Conservation (phyloP, 2,329 filamentous ascomycete genomes). For the Ophiocordyceps australis region DNA sequence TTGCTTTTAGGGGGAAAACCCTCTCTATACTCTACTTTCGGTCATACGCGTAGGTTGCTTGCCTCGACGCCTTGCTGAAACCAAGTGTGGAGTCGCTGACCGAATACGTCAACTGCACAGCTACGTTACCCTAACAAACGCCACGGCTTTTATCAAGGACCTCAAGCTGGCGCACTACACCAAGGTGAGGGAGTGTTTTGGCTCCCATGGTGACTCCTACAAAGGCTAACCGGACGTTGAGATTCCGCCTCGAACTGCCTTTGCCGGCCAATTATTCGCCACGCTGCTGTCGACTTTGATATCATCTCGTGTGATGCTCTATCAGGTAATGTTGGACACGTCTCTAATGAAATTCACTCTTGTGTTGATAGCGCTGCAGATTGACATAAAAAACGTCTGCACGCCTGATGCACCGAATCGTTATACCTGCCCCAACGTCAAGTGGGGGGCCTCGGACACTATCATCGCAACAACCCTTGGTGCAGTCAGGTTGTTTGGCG, state of each 20-base stretch:
- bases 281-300: conserved; percentile 15
- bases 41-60: conserved; percentile 11
- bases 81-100: no score
- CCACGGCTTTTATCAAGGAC: conserved; percentile 15
- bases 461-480: conserved; percentile 22
- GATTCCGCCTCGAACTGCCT: conserved; percentile 16
- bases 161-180: conserved; percentile 23
- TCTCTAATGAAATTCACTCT: no score
- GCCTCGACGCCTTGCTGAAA: no score
- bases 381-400: conserved; percentile 15
- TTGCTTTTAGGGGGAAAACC: conserved; percentile 21
- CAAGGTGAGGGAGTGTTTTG: conserved; percentile 11
- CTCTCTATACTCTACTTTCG: conserved; percentile 28
- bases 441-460: conserved; percentile 19
- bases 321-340: conserved; percentile 9
- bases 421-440: conserved; percentile 18
- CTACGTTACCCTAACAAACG: conserved; percentile 15
- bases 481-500: conserved; percentile 16
- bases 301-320: conserved; percentile 16
- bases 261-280: conserved; percentile 15
- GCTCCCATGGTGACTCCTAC: no score
- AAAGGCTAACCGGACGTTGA: no score
- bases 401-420: conserved; percentile 14
- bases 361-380: neutral
- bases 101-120: no score